A percentile compares a stretch with the other conserved stretches of the same genome.
These are phyloP conservation scores for Saussurea involucrata DNA, from an alignment of 129 eudicot species.

Conservation along the genomic window DNA sequence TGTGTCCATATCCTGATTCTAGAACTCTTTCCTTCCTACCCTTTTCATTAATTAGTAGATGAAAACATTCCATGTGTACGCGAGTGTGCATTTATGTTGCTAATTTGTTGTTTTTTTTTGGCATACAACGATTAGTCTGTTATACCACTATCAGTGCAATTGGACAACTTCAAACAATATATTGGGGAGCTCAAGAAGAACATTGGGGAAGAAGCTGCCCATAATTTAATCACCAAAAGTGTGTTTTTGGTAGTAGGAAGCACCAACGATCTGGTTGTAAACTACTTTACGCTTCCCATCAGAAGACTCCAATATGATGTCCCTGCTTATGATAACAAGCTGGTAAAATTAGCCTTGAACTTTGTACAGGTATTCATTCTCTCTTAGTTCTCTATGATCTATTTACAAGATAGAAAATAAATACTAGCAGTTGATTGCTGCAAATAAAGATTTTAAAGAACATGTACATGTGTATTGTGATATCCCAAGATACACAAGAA, in stretches of 20 bases:
- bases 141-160: slow-evolving; percentile 24
- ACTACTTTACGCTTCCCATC: slow-evolving; percentile 23
- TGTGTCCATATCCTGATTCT: background rate
- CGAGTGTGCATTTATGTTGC: background rate
- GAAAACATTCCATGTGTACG: background rate
- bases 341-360: slow-evolving; percentile 32
- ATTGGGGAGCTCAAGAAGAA: slow-evolving; percentile 26
- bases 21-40: background rate
- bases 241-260: slow-evolving; percentile 41
- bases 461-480: no score
- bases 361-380: slow-evolving; percentile 35
- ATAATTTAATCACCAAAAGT: slow-evolving; percentile 23
- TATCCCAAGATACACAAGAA: no score
- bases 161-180: slow-evolving; percentile 46
- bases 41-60: background rate
- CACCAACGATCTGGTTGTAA: slow-evolving; percentile 47
- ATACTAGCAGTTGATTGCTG: no score
- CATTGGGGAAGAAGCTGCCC: slow-evolving; percentile 40
- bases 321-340: slow-evolving; percentile 35
- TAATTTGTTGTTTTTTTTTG: background rate
- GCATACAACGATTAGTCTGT: background rate
- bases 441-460: no score
- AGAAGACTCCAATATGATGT: slow-evolving; percentile 30
- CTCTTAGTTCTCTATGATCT: background rate
- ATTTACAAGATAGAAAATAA: background rate